Evolutionary conservation across 768 basidiomycete species (phyloP), one percentile per base, ranked within the genome.

Genomic region (Pleurotus tuber-regium): DNA sequence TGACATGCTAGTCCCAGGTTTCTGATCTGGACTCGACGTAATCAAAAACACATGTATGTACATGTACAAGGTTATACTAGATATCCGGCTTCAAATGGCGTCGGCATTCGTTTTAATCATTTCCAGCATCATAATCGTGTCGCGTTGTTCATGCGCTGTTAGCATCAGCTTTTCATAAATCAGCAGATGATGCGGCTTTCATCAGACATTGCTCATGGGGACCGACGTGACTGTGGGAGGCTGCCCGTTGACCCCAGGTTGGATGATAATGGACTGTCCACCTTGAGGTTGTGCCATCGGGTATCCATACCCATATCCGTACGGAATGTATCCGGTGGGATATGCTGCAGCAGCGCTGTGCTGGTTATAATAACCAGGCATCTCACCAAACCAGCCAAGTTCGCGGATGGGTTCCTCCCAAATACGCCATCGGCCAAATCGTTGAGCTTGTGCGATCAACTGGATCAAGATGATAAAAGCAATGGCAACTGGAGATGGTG

Each of bases 381-480:
- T 70, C 71, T 90, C 83, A 41, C 81, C 81, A 59, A 85, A 90
- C 89, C 89, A 90, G 1, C 84, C 84, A 8, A 91, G 74, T 57
- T 89, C 86, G 72, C 66, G 58, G 53, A 82, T 82, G 12, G 83
- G 82, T 59, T 83, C 82, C 12, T 58, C 52, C 82, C 84, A 86
- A 39, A 83, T 82, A 48, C 71, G 57, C 39, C 66, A 73, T 11
- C 77, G 72, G 21, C 84, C 84, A 57, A 78, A 74, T 47, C 68
- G 65, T 56, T 82, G 76, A 23, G 83, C 80, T 57, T 72, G 76
- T 35, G 67, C 71, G 12, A 84, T 77, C 33, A 90, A 79, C 29
- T 73, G 55, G 56, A 86, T 56, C 26, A 89, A 68, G 54, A 87
- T 72, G 51, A 75, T 52, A 59, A 88, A 70, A 52, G 80, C 84